A percentile compares a stretch with the other conserved stretches of the same genome.
These are phyloP conservation scores for Alternaria triticimaculans DNA, from an alignment of 2,329 filamentous ascomycete genomes.

Conservation along the genomic window DNA sequence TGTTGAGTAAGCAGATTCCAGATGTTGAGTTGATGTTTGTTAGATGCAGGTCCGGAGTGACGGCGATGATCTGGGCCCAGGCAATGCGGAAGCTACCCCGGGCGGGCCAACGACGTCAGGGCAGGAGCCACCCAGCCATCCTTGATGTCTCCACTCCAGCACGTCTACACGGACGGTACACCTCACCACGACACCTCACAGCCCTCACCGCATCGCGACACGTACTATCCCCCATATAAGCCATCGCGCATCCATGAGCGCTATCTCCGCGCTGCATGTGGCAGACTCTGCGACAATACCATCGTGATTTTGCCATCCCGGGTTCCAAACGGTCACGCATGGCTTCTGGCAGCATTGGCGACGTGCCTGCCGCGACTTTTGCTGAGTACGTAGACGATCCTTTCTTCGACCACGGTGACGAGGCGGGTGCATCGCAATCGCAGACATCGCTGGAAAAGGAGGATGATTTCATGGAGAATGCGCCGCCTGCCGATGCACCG, in stretches of 20 bases:
- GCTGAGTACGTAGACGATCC: conserved; percentile 58
- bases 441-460: conserved; percentile 17
- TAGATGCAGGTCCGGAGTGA: background rate
- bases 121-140: conserved; percentile 1
- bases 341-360: conserved; percentile 55
- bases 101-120: background rate
- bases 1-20: background rate
- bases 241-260: conserved; percentile 29
- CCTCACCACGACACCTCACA: conserved; percentile 2
- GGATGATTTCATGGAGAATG: conserved; percentile 16
- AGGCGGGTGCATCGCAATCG: conserved; percentile 24
- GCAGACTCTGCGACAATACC: conserved; percentile 44
- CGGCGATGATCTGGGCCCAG: background rate
- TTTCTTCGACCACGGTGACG: conserved; percentile 20
- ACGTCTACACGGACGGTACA: background rate
- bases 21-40: background rate
- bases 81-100: background rate
- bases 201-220: background rate
- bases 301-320: conserved; percentile 50
- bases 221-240: background rate
- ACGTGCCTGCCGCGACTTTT: conserved; percentile 57
- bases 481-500: conserved; percentile 19
- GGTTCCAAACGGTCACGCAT: conserved; percentile 52
- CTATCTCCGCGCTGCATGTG: conserved; percentile 44
- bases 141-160: background rate